Percentiles rank a stretch among this genome's conserved stretches.
These are phyloP conservation scores for Lachnellula hyalina DNA, from an alignment of 2,329 filamentous ascomycete species.

Conservation along the genomic window DNA sequence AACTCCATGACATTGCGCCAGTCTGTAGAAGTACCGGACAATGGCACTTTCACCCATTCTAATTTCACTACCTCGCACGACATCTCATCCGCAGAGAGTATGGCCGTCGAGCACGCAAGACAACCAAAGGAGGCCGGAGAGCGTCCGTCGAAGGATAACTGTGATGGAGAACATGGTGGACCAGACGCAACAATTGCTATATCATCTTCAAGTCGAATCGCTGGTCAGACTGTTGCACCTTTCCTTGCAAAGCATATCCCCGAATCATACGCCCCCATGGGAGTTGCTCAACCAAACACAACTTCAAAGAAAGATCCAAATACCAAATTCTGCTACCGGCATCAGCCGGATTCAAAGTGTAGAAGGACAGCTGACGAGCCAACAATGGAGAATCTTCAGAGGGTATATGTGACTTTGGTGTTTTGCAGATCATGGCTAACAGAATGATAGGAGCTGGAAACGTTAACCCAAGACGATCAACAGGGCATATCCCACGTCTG, in stretches of 20 bases:
- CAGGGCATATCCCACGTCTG: constrained; percentile 96
- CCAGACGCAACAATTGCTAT: constrained; percentile 23
- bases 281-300: constrained; percentile 37
- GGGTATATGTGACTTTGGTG: constrained; percentile 47
- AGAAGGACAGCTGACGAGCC: constrained; percentile 87
- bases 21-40: constrained; percentile 23
- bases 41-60: constrained; percentile 6
- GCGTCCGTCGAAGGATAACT: constrained; percentile 24
- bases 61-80: constrained; percentile 11
- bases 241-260: constrained; percentile 91
- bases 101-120: constrained; percentile 5
- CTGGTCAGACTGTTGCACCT: constrained; percentile 42
- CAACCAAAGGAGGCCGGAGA: constrained; percentile 12
- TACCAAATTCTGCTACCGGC: constrained; percentile 93
- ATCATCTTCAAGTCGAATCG: constrained; percentile 26
- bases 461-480: constrained; percentile 76
- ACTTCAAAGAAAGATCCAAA: constrained; percentile 53
- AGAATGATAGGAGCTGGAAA: constrained; percentile 64
- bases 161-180: constrained; percentile 18
- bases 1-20: constrained; percentile 21
- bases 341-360: constrained; percentile 91
- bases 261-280: constrained; percentile 75
- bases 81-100: constrained; percentile 11
- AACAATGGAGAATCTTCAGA: constrained; percentile 92
- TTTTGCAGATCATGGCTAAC: constrained; percentile 7